Evolutionary conservation across 768 basidiomycete genomes (phyloP), one percentile per base, ranked within the genome.

Genomic region (Pisolithus orientalis): DNA sequence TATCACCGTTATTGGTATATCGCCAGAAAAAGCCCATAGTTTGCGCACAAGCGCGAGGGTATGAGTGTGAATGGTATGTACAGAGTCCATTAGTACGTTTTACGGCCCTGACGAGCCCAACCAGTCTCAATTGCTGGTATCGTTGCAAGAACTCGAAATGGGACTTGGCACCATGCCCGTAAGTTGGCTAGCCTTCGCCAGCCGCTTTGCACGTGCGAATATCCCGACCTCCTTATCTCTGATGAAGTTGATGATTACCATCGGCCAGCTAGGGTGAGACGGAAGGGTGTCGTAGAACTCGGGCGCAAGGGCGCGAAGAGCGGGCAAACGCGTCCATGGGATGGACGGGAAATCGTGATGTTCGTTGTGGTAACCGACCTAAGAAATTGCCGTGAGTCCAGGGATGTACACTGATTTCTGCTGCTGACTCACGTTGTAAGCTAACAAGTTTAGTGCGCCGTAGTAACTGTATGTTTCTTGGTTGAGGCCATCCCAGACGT

Each of bases 391-490:
- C 8, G 24, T 13, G 21, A 39, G 25, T 61, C 16, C 51, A 46
- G 6, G 29, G 39, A 49, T 28, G 38, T 28, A 31, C 40, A 43
- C 0, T 2, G 32, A 17, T 10, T 47, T 40, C 32, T 14, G 34
- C 34, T 4, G 34, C 13, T n/a, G 16, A 74, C 87, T 54, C 55
- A 90, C 95, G 58, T 99, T 99, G 69, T 97, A 99, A 13, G 93
- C 91, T 21, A 98, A 70, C 13, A 85, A 55, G 68, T 99, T 99
- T 51, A 97, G 74, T 52, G 82, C 80, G 0, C 96, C 96, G 59
- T 99, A 99, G 68, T 98, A 99, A 55, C 88, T 92, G 69, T 91
- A 98, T 0, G 96, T 98, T 72, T 98, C 96, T 65, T 98, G 94
- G 32, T 84, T 79, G 52, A 94, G 76, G 1, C 87, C 89, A 59